A percentile compares a stretch with the other conserved stretches of the same genome.
Conservation (phyloP, 371 early-diverging fungal species). For the Actinomucor elegans region DNA sequence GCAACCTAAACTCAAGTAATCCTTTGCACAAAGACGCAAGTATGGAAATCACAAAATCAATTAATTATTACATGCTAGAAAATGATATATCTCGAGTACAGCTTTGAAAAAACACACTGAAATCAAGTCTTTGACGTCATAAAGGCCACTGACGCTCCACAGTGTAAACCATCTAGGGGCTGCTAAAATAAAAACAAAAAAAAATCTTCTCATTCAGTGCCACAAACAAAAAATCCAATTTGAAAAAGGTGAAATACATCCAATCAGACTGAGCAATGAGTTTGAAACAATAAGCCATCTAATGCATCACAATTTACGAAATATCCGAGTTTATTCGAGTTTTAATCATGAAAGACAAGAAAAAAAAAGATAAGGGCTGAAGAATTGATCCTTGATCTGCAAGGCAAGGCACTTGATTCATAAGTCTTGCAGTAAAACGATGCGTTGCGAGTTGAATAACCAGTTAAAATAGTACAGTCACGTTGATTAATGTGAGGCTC, state of each 20-base stretch:
- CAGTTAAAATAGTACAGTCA: conserved; percentile 8
- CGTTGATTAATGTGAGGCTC: conserved; percentile 13
- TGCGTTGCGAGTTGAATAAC: background rate
- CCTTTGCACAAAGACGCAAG: no score
- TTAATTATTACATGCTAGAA: no score
- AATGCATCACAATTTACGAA: conserved; percentile 11
- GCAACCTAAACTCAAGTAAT: no score
- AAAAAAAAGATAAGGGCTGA: background rate
- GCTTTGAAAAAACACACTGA: no score
- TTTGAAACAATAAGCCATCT: conserved; percentile 28
- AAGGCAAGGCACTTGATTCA: background rate
- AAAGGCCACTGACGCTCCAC: no score
- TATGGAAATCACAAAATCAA: no score
- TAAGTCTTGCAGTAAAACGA: background rate
- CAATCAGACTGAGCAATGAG: conserved; percentile 9
- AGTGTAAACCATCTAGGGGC: conserved; percentile 1
- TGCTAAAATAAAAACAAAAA: conserved; percentile 3
- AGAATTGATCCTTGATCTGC: background rate
- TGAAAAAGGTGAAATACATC: conserved; percentile 13
- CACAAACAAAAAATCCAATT: conserved; percentile 13
- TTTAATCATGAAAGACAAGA: no score
- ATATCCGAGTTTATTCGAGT: no score
- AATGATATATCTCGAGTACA: no score
- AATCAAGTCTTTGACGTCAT: no score
- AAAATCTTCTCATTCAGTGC: conserved; percentile 2